phyloP scores from a whole-genome alignment of 2,329 filamentous ascomycete genomes.

The Epichloe uncinata region DNA sequence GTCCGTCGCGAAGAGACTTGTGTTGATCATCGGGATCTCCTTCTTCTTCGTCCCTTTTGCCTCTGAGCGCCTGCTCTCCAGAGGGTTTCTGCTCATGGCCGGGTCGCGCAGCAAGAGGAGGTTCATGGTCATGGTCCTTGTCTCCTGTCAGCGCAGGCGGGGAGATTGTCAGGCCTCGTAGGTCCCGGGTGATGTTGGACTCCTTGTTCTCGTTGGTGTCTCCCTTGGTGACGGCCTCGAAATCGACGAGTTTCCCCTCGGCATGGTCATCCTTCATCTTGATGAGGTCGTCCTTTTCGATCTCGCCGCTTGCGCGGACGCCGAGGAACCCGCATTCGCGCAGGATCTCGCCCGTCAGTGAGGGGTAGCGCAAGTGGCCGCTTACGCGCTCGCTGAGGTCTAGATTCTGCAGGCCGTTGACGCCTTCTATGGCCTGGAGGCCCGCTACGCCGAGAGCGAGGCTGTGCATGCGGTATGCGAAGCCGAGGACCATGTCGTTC shows the following conservation, averaged over 20 bases:
- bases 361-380: conserved; percentile 40
- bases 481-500: conserved; percentile 77
- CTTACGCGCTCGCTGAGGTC: conserved; percentile 39
- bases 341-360: conserved; percentile 37
- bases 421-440: conserved; percentile 55
- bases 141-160: no score
- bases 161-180: conserved; percentile 16
- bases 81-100: no score
- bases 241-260: conserved; percentile 18
- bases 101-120: no score
- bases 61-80: no score
- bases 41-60: no score
- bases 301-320: conserved; percentile 29
- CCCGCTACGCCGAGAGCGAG: conserved; percentile 76
- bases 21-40: background rate
- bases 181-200: conserved; percentile 12
- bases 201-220: background rate
- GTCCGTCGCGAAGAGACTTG: conserved; percentile 1
- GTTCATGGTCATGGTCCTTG: no score
- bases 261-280: conserved; percentile 27
- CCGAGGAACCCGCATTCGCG: conserved; percentile 37
- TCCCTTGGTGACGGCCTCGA: conserved; percentile 10
- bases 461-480: conserved; percentile 74
- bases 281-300: conserved; percentile 39
- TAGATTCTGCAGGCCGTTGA: conserved; percentile 50